Base-by-base conservation (phyloP, 1,284 basidiomycete genomes). In the Ustilago curta region DNA sequence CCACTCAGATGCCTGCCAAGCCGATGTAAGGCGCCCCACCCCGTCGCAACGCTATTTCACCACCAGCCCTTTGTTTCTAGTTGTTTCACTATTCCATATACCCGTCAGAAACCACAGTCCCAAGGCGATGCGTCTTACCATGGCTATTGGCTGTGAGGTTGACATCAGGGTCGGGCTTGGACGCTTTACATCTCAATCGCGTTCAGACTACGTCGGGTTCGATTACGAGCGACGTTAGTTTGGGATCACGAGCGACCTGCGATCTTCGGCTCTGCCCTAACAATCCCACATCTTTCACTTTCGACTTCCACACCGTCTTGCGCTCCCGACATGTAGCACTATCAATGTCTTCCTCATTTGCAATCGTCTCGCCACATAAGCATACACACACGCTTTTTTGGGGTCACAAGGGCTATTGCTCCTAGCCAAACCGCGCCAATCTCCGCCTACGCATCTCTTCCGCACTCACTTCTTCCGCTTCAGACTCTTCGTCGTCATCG, bases 1-100 rank as follows among this genome's bases (percentile, higher is more conserved):
- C 76, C 18, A 83, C 83, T 16, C 78, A 80, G 62, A 57, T 73
- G 23, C 68, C 75, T 18, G 71, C 77, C 32, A 80, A 80, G 69
- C 77, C 79, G 19, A 77, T 80, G 77, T 80, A 69, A 75, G 40
- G 32, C 31, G 21, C 9, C 4, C 18, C 19, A n/a, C n/a, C 29
- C 25, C 27, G 16, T 37, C n/a, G 19, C 31, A 50, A 18, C 48
- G 9, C 53, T 18, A 4, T 35, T 5, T 42, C 21, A 5, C 29
- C 6, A 11, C n/a, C 11, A 29, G 25, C 14, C 21, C 23, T 27
- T 45, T 42, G n/a, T n/a, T 27, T 27, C 27, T 4, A 27, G 4
- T 27, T 7, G 3, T 35, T 21, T 12, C n/a, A 16, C 31, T 18
- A 42, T 48, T 56, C 45, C 52, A 70, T 64, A 70, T 70, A 70